A percentile compares a stretch with the other conserved stretches of the same genome.
These are phyloP conservation scores for Fraxinus angustifolia DNA, from an alignment of 305 asterid species.

Conservation along the genomic window DNA sequence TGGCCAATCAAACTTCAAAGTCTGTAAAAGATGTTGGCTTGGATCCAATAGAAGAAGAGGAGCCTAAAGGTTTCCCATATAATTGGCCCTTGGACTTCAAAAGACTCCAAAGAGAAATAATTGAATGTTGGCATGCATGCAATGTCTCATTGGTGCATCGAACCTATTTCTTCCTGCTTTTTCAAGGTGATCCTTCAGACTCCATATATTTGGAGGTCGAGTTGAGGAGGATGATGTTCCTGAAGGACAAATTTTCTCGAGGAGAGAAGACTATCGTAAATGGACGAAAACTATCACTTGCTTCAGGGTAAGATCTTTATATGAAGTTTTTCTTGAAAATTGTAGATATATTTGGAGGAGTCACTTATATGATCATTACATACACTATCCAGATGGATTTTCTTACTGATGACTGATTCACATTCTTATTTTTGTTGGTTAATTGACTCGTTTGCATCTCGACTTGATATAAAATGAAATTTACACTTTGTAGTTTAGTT, in stretches of 20 bases:
- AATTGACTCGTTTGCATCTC: too few relatives aligned
- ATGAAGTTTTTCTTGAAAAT: neutral
- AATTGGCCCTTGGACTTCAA: slow-evolving; percentile 74
- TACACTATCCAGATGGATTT: neutral
- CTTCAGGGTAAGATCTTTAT: slow-evolving; percentile 53
- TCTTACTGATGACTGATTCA: neutral
- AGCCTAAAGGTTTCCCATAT: slow-evolving; percentile 30
- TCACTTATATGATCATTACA: neutral
- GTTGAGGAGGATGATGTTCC: slow-evolving; percentile 67
- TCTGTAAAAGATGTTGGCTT: slow-evolving; percentile 68
- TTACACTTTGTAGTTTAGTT: neutral
- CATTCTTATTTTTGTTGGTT: neutral
- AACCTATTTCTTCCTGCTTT: slow-evolving; percentile 77
- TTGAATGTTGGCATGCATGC: slow-evolving; percentile 84
- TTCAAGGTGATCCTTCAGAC: slow-evolving; percentile 85
- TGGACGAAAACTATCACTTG: slow-evolving; percentile 53
- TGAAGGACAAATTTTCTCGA: slow-evolving; percentile 54
- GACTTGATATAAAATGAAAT: neutral
- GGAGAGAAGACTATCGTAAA: slow-evolving; percentile 59
- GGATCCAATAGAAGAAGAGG: slow-evolving; percentile 84
- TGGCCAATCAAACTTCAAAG: slow-evolving; percentile 36
- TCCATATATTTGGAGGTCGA: slow-evolving; percentile 88
- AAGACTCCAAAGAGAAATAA: slow-evolving; percentile 66
- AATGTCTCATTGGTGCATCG: slow-evolving; percentile 77
- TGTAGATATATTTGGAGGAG: neutral